Evolutionary conservation across 2,329 filamentous ascomycete genomes (phyloP), one percentile per base, ranked within the genome.

Genomic region (Colletotrichum sojae): DNA sequence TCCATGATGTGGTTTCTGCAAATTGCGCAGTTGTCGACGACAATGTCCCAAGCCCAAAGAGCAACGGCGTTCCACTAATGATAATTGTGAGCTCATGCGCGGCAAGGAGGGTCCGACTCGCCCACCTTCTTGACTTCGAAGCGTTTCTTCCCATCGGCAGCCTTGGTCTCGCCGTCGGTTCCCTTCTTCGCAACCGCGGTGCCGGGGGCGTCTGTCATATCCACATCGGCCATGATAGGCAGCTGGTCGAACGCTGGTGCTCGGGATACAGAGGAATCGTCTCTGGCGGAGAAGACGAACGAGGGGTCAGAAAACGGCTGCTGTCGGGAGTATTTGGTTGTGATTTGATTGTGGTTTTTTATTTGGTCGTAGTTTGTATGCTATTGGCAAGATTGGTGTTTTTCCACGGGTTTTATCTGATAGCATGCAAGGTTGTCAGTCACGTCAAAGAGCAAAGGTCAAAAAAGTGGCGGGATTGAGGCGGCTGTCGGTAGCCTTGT

Each of bases 1-100:
- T 99, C 96, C 96, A 99, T 99, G 82, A 99, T 99, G 81, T 99
- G 96, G 81, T 99, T 99, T 79, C 96, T 90, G 86, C 96, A 99
- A 79, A 99, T 99, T 76, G 96, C 96, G 80, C 96, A 99, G 88
- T 99, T 99, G 83, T 99, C 96, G 71, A 99, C 96, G 39, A 98
- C 95, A 69, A 99, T 99, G 79, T 99, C 96, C 96, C 96, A 99
- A 0, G 96, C 96, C 96, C 96, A 99, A 2, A 99, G 88, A 48
- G 96, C 95, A 59, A 99, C 96, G 0, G 96, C 96, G 76, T 98
- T 98, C 96, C 96, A 99, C 95, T 98, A 77, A 51, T 72, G 2
- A 59, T 10, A 55, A 53, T 51, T 20, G 58, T 76, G 48, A 76
- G 72, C 61, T 64, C 46, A 53, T 56, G 27, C 16, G 8, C 25